Evolutionary conservation across 2,329 filamentous ascomycete genomes (phyloP).

Genomic region (Ambrosiella beaveri): DNA sequence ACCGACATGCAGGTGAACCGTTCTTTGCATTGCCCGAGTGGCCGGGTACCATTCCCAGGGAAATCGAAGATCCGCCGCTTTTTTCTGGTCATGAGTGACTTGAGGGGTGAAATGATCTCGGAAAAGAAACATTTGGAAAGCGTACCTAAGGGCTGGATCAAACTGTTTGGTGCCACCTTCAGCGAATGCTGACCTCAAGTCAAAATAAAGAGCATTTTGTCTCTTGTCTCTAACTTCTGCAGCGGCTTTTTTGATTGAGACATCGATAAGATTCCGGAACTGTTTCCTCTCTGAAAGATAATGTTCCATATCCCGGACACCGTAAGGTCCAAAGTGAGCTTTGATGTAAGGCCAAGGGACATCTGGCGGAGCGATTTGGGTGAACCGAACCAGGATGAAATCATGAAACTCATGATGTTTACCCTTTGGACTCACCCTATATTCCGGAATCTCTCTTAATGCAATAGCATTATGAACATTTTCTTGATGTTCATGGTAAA

Average conservation of each 20-base stretch:
- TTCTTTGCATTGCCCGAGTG: constrained; percentile 63
- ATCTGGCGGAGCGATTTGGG: constrained; percentile 9
- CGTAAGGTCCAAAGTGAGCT: constrained; percentile 14
- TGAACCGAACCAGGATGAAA: constrained; percentile 10
- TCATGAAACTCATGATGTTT: constrained; percentile 13
- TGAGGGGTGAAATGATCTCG: constrained; percentile 37
- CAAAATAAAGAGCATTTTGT: constrained; percentile 38
- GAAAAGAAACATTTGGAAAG: constrained; percentile 50
- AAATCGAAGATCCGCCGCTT: constrained; percentile 66
- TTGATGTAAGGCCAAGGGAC: constrained; percentile 12
- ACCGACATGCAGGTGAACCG: constrained; percentile 81
- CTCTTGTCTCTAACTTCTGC: constrained; percentile 19
- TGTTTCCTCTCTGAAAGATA: constrained; percentile 27
- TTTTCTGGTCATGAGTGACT: constrained; percentile 40
- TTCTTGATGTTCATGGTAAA: background rate
- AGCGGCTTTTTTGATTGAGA: constrained; percentile 28
- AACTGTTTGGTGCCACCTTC: constrained; percentile 33
- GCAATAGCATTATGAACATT: constrained; percentile 7
- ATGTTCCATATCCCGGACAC: constrained; percentile 20
- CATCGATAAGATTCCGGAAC: constrained; percentile 29
- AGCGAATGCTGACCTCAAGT: constrained; percentile 43
- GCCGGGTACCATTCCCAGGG: constrained; percentile 85
- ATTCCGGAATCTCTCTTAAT: constrained; percentile 7
- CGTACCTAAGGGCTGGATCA: constrained; percentile 41
- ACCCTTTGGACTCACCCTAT: constrained; percentile 1